Percentiles rank a stretch among this genome's conserved stretches.
These are phyloP conservation scores for Hypoxylon rickii DNA, from an alignment of 495 filamentous ascomycete species.

Conservation along the genomic window DNA sequence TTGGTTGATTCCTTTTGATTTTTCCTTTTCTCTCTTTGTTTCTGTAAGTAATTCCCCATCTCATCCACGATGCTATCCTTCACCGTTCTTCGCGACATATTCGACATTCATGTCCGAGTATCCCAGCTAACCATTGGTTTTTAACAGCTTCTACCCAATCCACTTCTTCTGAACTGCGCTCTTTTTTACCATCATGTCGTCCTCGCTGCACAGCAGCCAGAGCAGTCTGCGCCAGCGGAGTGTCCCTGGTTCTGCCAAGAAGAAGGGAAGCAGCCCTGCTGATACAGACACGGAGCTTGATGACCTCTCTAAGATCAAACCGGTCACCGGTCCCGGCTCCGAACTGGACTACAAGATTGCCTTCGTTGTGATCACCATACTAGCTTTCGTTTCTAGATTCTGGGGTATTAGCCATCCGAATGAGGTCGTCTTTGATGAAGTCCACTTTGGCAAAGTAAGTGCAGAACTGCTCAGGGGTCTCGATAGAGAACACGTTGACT, in stretches of 20 bases:
- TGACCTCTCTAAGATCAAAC: conserved; percentile 42
- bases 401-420: conserved; percentile 93
- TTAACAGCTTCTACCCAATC: conserved; percentile 14
- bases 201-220: too few relatives aligned
- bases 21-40: conserved; percentile 21
- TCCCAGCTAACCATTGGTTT: too few relatives aligned
- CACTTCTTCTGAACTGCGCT: conserved; percentile 21
- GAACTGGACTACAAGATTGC: conserved; percentile 89
- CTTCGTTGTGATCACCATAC: conserved; percentile 72
- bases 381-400: conserved; percentile 91
- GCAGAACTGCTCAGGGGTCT: neutral
- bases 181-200: conserved; percentile 42
- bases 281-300: conserved; percentile 54
- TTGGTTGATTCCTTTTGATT: conserved; percentile 21
- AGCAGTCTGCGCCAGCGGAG: conserved; percentile 60
- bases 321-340: conserved; percentile 41
- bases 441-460: conserved; percentile 97
- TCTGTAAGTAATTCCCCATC: conserved; percentile 22
- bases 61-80: too few relatives aligned
- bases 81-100: conserved; percentile 18
- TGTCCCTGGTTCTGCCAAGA: conserved; percentile 50
- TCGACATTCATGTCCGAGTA: too few relatives aligned
- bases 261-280: conserved; percentile 43
- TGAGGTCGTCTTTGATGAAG: conserved; percentile 98
- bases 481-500: conserved; percentile 10